These are phyloP conservation scores for Trametes polyzona DNA, from an alignment of 1,284 basidiomycete species.

Conservation along the genomic window DNA sequence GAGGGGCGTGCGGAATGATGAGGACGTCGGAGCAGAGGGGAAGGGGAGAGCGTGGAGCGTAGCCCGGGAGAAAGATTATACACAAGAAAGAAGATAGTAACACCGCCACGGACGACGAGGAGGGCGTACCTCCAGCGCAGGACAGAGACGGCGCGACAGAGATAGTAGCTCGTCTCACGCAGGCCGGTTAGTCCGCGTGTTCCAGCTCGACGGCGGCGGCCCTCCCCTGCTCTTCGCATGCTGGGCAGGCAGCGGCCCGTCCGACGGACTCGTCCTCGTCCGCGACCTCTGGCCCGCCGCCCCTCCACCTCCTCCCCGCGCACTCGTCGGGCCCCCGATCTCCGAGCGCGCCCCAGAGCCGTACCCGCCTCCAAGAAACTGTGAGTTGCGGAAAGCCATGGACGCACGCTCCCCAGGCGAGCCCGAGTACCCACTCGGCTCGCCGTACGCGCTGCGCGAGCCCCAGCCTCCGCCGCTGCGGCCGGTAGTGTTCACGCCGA, in stretches of 20 bases:
- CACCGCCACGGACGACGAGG: background rate
- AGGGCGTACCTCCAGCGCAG: background rate
- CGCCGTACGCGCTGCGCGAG: constrained; percentile 69
- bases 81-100: background rate
- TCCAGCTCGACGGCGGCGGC: constrained; percentile 68
- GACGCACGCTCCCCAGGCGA: constrained; percentile 40
- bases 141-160: background rate
- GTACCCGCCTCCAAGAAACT: constrained; percentile 29
- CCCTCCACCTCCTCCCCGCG: constrained; percentile 4
- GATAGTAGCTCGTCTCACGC: no score
- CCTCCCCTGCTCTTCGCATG: constrained; percentile 36
- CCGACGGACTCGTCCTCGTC: constrained; percentile 61
- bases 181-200: constrained; percentile 29
- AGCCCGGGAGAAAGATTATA: no score
- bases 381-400: constrained; percentile 24
- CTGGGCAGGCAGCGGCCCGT: constrained; percentile 25
- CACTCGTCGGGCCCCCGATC: constrained; percentile 16
- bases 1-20: background rate
- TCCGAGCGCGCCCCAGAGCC: constrained; percentile 33
- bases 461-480: constrained; percentile 53
- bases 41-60: background rate
- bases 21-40: background rate
- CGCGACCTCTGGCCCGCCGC: constrained; percentile 41
- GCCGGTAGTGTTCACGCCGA: constrained; percentile 41
- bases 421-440: constrained; percentile 49